phyloP scores from a whole-genome alignment of 164 flowering plant genomes.

The Aristolochia fimbriata region DNA sequence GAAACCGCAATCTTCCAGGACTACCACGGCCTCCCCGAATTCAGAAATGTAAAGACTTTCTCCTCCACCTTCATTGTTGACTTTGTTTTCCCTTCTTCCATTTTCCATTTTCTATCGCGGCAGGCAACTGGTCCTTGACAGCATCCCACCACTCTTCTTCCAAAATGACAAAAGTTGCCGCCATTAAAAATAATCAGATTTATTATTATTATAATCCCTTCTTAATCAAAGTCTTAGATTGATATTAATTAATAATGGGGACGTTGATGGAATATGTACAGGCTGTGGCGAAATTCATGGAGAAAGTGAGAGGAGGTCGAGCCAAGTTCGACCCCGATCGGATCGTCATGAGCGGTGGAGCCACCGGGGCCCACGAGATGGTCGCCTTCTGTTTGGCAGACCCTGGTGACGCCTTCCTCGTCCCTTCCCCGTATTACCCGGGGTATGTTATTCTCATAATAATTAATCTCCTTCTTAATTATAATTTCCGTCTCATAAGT shows the following conservation, averaged over 20 bases:
- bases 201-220: too few species aligned
- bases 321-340: slow-evolving; percentile 61
- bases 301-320: slow-evolving; percentile 50
- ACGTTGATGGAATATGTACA: slow-evolving; percentile 14
- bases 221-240: too few species aligned
- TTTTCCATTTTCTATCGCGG: background rate
- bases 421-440: slow-evolving; percentile 83
- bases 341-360: slow-evolving; percentile 89
- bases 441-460: slow-evolving; percentile 39
- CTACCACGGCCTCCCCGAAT: slow-evolving; percentile 74
- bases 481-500: too few species aligned
- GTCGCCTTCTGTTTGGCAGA: slow-evolving; percentile 75
- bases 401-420: slow-evolving; percentile 80
- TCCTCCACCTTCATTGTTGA: background rate
- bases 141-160: too few species aligned
- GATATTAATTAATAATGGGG: too few species aligned
- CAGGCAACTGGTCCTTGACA: too few species aligned
- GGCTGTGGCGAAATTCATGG: slow-evolving; percentile 85
- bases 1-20: slow-evolving; percentile 71
- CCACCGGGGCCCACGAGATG: slow-evolving; percentile 82
- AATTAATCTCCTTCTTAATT: too few species aligned
- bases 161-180: too few species aligned
- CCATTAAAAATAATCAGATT: too few species aligned
- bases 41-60: slow-evolving; percentile 45
- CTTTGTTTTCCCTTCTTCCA: background rate